A percentile compares a stretch with the other conserved stretches of the same genome.
These are phyloP conservation scores for Byssochlamys sp. DNA, from an alignment of 2,329 filamentous ascomycete species.

Conservation along the genomic window DNA sequence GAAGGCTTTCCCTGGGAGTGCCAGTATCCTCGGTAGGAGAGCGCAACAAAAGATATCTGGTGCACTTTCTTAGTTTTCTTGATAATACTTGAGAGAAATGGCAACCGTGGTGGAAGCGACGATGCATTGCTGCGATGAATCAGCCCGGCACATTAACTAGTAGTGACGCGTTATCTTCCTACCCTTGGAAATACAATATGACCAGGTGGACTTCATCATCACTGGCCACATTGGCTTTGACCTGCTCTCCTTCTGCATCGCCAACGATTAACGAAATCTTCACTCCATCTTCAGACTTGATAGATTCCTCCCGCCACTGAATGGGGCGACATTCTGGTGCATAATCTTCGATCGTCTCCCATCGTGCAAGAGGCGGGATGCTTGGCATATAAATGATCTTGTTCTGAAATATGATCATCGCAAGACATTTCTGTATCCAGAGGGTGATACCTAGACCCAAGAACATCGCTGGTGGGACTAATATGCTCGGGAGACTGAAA, in stretches of 20 bases:
- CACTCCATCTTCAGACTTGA: constrained; percentile 55
- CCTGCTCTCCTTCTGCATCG: background rate
- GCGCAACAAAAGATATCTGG: constrained; percentile 32
- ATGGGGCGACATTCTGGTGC: constrained; percentile 50
- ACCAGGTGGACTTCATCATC: constrained; percentile 19
- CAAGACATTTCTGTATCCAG: constrained; percentile 56
- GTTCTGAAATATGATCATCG: constrained; percentile 70
- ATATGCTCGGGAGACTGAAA: constrained; percentile 3
- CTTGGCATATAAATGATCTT: constrained; percentile 75
- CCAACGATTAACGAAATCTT: constrained; percentile 47
- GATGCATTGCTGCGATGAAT: constrained; percentile 23
- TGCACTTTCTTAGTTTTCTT: constrained; percentile 9
- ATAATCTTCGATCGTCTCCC: constrained; percentile 59
- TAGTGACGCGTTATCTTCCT: constrained; percentile 1
- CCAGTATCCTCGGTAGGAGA: constrained; percentile 66
- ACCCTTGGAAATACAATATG: constrained; percentile 43
- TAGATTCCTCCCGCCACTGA: constrained; percentile 57
- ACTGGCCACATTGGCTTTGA: background rate
- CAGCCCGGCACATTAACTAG: background rate
- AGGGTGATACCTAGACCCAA: constrained; percentile 54
- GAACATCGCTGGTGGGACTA: constrained; percentile 61
- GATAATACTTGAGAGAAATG: constrained; percentile 38
- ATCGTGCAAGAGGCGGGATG: constrained; percentile 59
- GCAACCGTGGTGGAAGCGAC: constrained; percentile 39
- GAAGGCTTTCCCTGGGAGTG: constrained; percentile 62